Conservation (phyloP, 177 flowering plant genomes). For the Vitis hybrid region DNA sequence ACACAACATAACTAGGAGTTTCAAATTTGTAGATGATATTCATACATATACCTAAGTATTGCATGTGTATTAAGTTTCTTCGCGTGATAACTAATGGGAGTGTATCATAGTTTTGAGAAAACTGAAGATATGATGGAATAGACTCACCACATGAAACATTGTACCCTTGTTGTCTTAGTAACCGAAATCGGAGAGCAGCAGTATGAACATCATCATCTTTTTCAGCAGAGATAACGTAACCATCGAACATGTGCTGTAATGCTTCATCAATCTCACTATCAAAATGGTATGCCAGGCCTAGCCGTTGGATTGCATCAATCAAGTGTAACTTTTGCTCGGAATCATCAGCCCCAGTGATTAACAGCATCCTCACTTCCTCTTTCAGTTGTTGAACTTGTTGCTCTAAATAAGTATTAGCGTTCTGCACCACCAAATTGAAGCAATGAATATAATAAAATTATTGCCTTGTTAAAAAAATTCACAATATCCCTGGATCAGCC, state of each 20-base stretch:
- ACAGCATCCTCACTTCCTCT: conserved; percentile 21
- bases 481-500: background rate
- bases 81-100: background rate
- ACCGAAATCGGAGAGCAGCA: conserved; percentile 26
- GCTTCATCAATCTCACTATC: conserved; percentile 23
- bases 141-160: conserved; percentile 2
- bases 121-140: no score
- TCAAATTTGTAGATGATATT: no score
- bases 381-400: conserved; percentile 18
- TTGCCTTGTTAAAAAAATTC: no score
- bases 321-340: conserved; percentile 12
- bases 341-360: background rate
- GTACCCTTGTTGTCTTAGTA: conserved; percentile 34
- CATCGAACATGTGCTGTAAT: conserved; percentile 9
- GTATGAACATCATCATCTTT: conserved; percentile 11
- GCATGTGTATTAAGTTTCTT: background rate
- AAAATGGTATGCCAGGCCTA: conserved; percentile 31
- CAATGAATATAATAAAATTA: no score
- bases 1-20: background rate
- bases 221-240: background rate
- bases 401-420: no score
- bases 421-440: no score
- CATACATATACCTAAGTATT: background rate
- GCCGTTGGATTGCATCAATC: conserved; percentile 32
- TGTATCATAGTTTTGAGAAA: no score